Evolutionary conservation across 257 asterid species (phyloP).

Genomic region (Rauvolfia tetraphylla): DNA sequence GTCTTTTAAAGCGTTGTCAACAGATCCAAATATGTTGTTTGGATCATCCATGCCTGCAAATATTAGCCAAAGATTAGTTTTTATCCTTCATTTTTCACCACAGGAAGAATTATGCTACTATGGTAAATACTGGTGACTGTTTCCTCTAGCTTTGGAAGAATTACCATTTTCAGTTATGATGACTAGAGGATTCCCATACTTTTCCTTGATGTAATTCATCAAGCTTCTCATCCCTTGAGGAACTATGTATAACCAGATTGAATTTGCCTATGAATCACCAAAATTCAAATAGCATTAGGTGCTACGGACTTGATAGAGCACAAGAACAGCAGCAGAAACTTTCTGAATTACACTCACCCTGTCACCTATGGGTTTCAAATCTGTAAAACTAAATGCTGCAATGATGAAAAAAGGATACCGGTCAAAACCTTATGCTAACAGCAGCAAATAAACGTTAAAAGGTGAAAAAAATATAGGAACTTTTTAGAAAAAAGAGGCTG

Average conservation of each 20-base stretch:
- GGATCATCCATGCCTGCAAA: constrained; percentile 81
- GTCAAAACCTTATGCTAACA: not conserved
- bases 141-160: not conserved
- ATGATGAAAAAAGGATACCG: not conserved
- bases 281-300: not conserved
- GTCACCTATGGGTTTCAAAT: constrained; percentile 36
- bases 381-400: constrained; percentile 38
- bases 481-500: not conserved
- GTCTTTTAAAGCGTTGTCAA: constrained; percentile 52
- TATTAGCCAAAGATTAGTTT: not conserved
- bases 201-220: constrained; percentile 69
- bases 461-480: not conserved
- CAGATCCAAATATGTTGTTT: constrained; percentile 38
- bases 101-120: not conserved
- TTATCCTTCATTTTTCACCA: not conserved
- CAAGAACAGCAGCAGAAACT: not conserved
- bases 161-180: constrained; percentile 86
- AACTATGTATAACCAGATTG: constrained; percentile 82
- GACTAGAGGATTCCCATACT: constrained; percentile 65
- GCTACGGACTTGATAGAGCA: not conserved
- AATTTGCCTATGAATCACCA: constrained; percentile 55
- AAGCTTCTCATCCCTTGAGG: constrained; percentile 73
- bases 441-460: not conserved
- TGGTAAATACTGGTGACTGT: not conserved
- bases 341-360: constrained; percentile 28